Base-by-base conservation (phyloP, 371 early-diverging fungal species). In the Gilbertella persicaria region DNA sequence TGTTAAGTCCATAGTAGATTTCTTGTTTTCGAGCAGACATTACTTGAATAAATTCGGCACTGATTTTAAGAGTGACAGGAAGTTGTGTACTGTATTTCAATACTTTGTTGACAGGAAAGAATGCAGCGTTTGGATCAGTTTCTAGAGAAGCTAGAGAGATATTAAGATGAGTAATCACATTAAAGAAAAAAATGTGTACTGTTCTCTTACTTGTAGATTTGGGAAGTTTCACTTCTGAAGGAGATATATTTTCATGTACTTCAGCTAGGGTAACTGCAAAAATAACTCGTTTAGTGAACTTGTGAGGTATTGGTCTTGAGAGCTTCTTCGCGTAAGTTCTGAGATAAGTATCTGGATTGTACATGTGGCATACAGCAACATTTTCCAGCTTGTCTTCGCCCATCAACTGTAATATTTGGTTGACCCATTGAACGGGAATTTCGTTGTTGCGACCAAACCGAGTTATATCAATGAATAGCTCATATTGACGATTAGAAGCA, bases 41-140 rank as follows among this genome's bases (percentile, higher is more conserved):
- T 20, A 97, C 78, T 64, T 94, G 93, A 26, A 97, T 80, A 16
- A 82, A 81, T 43, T 94, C 92, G 17, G 80, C 74, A 2, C 87
- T 81, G 57, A 97, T 80, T 66, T 90, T 90, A 49, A 97, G 75
- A 28, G 80, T 84, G 30, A 94, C 92, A 7, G 91, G 91, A 24
- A 89, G 64, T 12, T 83, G 78, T 12, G 84, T 64, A 42, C 76
- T 71, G 23, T 75, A 64, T 37, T 80, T 82, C 17, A 73, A 72
- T 13, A 87, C 68, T 37, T 80, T 85, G 17, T 79, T 77, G 8
- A 90, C 87, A 12, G 88, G 84, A 36, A 67, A 68, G 26, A 86
- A 81, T 8, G 73, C 73, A n/a, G 78, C 69, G 35, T 79, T 83
- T 10, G 55, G 70, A 35, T 87, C 93, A 52, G 80, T 80, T 64